Evolutionary conservation across 768 basidiomycete species (phyloP), one percentile per base, ranked within the genome.

Genomic region (Boletus coccyginus): DNA sequence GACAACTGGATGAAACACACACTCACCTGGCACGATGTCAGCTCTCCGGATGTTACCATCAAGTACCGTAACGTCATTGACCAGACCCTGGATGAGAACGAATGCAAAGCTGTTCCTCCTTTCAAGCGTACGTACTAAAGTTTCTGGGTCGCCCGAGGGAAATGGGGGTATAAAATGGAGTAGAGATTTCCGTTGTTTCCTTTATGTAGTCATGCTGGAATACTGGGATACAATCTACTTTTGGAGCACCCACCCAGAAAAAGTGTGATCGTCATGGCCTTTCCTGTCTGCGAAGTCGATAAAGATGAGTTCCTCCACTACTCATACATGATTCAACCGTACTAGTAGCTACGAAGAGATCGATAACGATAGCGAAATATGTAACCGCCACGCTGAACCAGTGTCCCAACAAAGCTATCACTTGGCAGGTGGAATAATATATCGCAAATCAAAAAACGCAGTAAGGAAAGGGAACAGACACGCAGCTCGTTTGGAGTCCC

Each of bases 81-180:
- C 62, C 82, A 74, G 47, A 98, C 97, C 43, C 83, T 98, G 43
- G 96, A 99, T 69, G 92, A 96, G 77, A 88, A 84, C 66, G 96
- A 98, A 78, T 96, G 95, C 88, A 96, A 95, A 80, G 69, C 89
- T 40, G 93, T 98, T 35, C 96, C 96, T 60, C 96, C 96, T 14
- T 97, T 97, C 86, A 96, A 96, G 82, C 92, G 94, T 73, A 90
- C 91, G 53, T 96, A 95, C 75, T 95, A 81, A 21, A 49, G 35
- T 11, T 46, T 24, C 39, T 46, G 29, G 32, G 42, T 49, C 31
- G 7, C 10, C 21, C 1, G 8, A 33, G 45, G 52, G 41, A 46
- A 29, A 13, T 21, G 32, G 43, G 45, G 48, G 54, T 48, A 43
- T 44, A 46, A 61, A 57, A 54, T 33, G 24, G 42, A 45, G 53